Evolutionary conservation across 2,329 filamentous ascomycete genomes (phyloP), one percentile per base, ranked within the genome.

Genomic region (Chaetomium strumarium): DNA sequence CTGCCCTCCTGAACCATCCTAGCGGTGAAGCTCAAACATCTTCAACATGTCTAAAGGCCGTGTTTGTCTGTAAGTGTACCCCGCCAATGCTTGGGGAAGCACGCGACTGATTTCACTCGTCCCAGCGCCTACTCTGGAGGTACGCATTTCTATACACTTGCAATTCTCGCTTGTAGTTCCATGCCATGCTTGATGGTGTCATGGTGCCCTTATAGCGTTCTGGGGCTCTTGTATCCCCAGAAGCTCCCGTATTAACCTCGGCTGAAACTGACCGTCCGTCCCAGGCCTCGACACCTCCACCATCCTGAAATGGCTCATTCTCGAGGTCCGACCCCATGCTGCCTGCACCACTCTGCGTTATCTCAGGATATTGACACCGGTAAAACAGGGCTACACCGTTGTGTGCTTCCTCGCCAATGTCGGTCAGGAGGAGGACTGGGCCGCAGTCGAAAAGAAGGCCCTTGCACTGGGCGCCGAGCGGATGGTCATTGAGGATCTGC

Each of bases 391-490:
- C 53, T 80, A 81, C 65, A 76, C 79, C 59, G 83, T 87, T 62
- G 77, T 86, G 61, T 73, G 70, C 67, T 77, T 74, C 67, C 75
- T 86, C 67, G 85, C 85, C 72, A 77, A 89, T 71, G 81, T 88
- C 61, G 86, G 86, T 53, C 85, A 89, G 72, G 81, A 85, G 64
- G 86, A 90, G 72, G 85, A 90, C 71, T 90, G 81, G 66, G 79
- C 80, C 42, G 84, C 77, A 54, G 88, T 86, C 53, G 80, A 86
- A 71, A 78, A 79, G 66, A 90, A 91, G 78, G 64, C 66, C 2
- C 57, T 61, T 7, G 56, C 58, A 69, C 80, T 88, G 58, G 85
- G 85, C 63, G 85, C 85, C 19, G 73, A 79, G 71, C 79, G 81
- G 72, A 80, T 84, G 68, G 68, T 78, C 58, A 76, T 83, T 59